Conservation (phyloP, 306 rosid genomes). For the Acmispon strigosus region DNA sequence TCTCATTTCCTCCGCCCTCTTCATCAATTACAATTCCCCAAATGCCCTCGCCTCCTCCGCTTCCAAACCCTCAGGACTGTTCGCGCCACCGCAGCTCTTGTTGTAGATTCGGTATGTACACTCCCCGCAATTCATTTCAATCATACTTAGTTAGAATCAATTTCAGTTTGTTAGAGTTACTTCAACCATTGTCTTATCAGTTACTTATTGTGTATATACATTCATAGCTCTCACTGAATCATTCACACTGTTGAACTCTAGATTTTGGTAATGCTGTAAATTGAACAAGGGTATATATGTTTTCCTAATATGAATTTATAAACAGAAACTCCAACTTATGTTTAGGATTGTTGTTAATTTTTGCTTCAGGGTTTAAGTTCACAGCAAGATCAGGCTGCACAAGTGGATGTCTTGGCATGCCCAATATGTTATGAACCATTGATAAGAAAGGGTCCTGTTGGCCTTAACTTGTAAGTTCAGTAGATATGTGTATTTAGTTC, state of each 20-base stretch:
- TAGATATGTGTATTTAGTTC: slow-evolving; percentile 7
- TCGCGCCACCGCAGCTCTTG: slow-evolving; percentile 41
- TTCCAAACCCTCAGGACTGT: slow-evolving; percentile 9
- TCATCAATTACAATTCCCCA: slow-evolving; percentile 25
- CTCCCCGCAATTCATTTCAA: neutral
- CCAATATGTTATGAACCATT: slow-evolving; percentile 85
- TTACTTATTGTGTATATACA: no score
- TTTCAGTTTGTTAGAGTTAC: neutral
- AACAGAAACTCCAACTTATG: neutral
- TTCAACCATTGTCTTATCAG: neutral
- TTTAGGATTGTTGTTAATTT: neutral
- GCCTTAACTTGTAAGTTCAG: slow-evolving; percentile 70
- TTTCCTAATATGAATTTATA: neutral
- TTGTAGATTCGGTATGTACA: slow-evolving; percentile 34
- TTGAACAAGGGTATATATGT: neutral
- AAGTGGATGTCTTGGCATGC: slow-evolving; percentile 59
- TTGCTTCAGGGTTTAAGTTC: slow-evolving; percentile 36
- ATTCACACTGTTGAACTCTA: neutral
- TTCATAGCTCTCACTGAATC: no score
- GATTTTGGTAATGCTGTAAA: neutral
- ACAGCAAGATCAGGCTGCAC: slow-evolving; percentile 33
- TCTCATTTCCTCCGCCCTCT: slow-evolving; percentile 31
- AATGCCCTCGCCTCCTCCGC: slow-evolving; percentile 20
- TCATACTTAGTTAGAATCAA: neutral
- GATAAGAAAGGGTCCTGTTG: slow-evolving; percentile 81